These are phyloP conservation scores for Amanita inopinata DNA, from an alignment of 768 basidiomycete species.

Conservation along the genomic window DNA sequence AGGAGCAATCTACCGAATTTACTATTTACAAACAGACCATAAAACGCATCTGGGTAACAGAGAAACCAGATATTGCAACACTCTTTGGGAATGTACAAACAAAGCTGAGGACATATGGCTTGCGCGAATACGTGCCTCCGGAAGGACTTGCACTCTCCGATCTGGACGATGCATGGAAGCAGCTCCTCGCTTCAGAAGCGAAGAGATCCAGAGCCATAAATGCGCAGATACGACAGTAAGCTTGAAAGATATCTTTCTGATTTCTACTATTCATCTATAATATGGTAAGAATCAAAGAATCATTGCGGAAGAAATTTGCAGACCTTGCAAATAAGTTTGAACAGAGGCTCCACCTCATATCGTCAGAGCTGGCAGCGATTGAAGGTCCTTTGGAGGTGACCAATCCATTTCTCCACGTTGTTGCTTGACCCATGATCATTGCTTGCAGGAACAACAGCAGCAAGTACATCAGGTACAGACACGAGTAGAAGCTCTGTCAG, in stretches of 20 bases:
- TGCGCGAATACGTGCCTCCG: constrained; percentile 78
- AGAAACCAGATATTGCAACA: constrained; percentile 79
- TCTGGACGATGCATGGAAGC: constrained; percentile 70
- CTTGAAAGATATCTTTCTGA: background rate
- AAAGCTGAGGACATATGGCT: constrained; percentile 83
- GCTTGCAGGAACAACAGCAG: constrained; percentile 59
- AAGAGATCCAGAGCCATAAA: constrained; percentile 75
- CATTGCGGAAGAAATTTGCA: constrained; percentile 68
- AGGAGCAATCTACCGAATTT: constrained; percentile 63
- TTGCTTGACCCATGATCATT: constrained; percentile 15
- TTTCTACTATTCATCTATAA: background rate
- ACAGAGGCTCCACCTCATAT: constrained; percentile 51
- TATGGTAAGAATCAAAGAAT: constrained; percentile 70
- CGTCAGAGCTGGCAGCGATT: constrained; percentile 62
- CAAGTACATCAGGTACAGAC: constrained; percentile 55
- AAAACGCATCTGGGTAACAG: constrained; percentile 83
- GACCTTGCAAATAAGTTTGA: constrained; percentile 71
- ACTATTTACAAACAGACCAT: constrained; percentile 74
- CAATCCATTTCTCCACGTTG: too few species aligned
- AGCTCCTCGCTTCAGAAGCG: constrained; percentile 65
- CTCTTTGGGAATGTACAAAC: constrained; percentile 92
- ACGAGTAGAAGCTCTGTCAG: constrained; percentile 56
- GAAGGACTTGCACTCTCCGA: constrained; percentile 60
- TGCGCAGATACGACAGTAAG: constrained; percentile 81
- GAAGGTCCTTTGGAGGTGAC: constrained; percentile 69